Percentiles rank a stretch among this genome's conserved stretches.
These are phyloP conservation scores for Glycine latifolia DNA, from an alignment of 306 rosid genomes.

Conservation along the genomic window DNA sequence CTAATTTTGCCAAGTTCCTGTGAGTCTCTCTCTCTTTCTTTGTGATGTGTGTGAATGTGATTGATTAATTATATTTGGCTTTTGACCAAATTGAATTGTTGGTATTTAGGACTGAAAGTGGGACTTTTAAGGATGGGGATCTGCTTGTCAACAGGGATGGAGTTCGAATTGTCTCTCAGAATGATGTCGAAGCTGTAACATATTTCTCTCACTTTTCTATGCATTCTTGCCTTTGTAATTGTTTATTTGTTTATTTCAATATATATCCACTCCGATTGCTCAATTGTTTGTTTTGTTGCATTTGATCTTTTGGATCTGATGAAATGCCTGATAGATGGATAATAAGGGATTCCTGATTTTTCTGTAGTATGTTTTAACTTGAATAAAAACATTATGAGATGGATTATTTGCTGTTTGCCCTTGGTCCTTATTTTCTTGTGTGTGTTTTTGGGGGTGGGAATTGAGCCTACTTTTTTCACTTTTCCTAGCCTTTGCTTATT, in stretches of 20 bases:
- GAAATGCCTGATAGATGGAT: slow-evolving; percentile 11
- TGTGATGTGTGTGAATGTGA: slow-evolving; percentile 33
- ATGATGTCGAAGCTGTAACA: slow-evolving; percentile 84
- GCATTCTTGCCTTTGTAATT: too few relatives aligned
- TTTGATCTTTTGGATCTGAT: slow-evolving; percentile 51
- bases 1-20: slow-evolving; percentile 76
- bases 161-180: slow-evolving; percentile 82
- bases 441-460: too few relatives aligned
- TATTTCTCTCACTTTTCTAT: background rate
- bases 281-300: slow-evolving; percentile 37
- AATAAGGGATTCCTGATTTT: background rate
- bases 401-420: slow-evolving; percentile 10
- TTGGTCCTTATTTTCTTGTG: background rate
- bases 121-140: slow-evolving; percentile 94
- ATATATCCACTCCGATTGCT: slow-evolving; percentile 26
- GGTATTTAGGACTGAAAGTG: slow-evolving; percentile 81
- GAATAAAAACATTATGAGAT: background rate
- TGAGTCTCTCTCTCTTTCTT: slow-evolving; percentile 54
- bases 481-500: background rate
- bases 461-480: background rate
- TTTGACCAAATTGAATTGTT: slow-evolving; percentile 47
- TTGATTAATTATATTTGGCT: background rate
- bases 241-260: background rate
- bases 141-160: slow-evolving; percentile 94
- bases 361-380: slow-evolving; percentile 29